These are phyloP conservation scores for Aquanectria penicillioides DNA, from an alignment of 2,329 filamentous ascomycete species.

Conservation along the genomic window DNA sequence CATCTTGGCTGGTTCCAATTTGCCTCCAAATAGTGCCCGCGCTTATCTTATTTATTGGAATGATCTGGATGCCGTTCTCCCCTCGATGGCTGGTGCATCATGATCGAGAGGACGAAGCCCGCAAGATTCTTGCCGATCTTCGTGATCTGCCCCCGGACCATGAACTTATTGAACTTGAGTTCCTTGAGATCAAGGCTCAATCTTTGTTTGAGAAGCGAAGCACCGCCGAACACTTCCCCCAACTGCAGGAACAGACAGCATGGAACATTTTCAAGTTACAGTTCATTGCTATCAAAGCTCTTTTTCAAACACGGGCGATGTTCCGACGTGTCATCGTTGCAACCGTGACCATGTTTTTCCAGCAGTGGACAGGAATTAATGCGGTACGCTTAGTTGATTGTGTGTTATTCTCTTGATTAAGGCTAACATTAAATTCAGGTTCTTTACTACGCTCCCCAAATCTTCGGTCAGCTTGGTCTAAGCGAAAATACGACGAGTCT, in stretches of 20 bases:
- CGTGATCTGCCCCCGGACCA: conserved; percentile 70
- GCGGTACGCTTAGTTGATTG: conserved; percentile 50
- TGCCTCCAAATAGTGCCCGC: conserved; percentile 77
- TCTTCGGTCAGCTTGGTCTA: conserved; percentile 75
- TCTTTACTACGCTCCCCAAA: conserved; percentile 76
- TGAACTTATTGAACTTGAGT: conserved; percentile 78
- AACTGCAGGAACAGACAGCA: conserved; percentile 66
- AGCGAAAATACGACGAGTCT: conserved; percentile 61
- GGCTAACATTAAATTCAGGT: conserved; percentile 22
- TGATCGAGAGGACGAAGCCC: conserved; percentile 74
- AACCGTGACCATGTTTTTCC: conserved; percentile 70
- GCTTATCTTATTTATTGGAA: conserved; percentile 72
- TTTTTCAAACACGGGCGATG: conserved; percentile 74
- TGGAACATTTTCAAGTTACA: conserved; percentile 76
- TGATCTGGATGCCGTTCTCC: conserved; percentile 83
- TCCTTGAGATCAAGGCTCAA: conserved; percentile 85
- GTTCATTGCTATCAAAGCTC: conserved; percentile 71
- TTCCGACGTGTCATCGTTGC: conserved; percentile 73
- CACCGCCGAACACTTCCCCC: conserved; percentile 73
- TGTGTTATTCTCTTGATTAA: neutral
- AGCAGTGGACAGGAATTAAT: conserved; percentile 60
- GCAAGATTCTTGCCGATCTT: conserved; percentile 69
- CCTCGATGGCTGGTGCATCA: conserved; percentile 81
- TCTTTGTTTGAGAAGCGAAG: conserved; percentile 80
- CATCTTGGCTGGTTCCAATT: conserved; percentile 79